Evolutionary conservation across 768 basidiomycete species (phyloP), one percentile per base, ranked within the genome.

Genomic region (Trametes punicea): DNA sequence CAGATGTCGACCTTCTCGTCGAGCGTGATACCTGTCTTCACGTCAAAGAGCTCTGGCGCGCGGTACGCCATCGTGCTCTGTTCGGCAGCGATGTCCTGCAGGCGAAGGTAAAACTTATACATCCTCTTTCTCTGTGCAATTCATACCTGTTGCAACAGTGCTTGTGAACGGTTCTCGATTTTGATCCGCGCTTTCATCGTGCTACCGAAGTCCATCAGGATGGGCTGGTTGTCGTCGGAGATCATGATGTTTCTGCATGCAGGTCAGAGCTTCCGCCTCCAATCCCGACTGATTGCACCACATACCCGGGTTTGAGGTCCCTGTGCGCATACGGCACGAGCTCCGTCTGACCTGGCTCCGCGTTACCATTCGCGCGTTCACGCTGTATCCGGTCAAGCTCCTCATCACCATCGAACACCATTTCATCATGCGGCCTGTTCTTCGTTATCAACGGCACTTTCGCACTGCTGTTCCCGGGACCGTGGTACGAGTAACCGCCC

Each of bases 11-110:
- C 94, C 67, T 93, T 95, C 74, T 98, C 96, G 63, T 97, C 92
- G 7, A 98, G 73, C 0, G 77, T 82, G 36, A 81, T 75, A 21
- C 91, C 92, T 4, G 94, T 98, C 69, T 96, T 96, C 53, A 97
- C 95, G 64, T 99, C 97, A 68, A 98, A 99, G 20, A 99, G 77
- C 67, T 99, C 97, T 0, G 97, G 97, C 2, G 97, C 95, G 18
- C 97, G 86, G 65, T 96, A 99, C 0, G 97, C 91, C 97, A 99
- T 98, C 11, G 94, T 93, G 62, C 93, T 96, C 70, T 96, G 95
- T 71, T 99, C 97, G 16, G 93, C 93, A 2, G 97, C 97, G 60
- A 96, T 84, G 69, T 99, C 97, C 82, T 90, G 56, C 3, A 36
- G 6, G 3, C 1, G 8, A 20, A 20, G 25, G 16, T 26, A 7